Evolutionary conservation across 345 rosid genomes (phyloP).

Genomic region (Eucalyptus polybractea): DNA sequence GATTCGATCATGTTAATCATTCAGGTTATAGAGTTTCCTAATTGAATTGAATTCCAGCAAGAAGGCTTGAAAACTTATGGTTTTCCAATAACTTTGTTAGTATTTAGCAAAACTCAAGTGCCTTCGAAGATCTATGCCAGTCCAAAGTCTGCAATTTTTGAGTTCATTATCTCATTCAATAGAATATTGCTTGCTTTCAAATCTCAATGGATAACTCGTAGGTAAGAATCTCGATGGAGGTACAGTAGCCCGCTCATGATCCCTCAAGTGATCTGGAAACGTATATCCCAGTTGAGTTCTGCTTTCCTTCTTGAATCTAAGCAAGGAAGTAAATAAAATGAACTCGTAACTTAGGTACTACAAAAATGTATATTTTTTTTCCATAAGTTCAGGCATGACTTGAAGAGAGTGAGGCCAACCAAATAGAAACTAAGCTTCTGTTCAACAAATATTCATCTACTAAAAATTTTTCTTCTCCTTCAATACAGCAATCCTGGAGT

Average conservation of each 20-base stretch:
- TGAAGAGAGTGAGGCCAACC: background rate
- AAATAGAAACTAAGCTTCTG: background rate
- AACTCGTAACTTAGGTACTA: background rate
- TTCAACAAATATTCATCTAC: slow-evolving; percentile 19
- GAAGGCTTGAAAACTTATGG: background rate
- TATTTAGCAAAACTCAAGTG: background rate
- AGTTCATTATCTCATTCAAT: slow-evolving; percentile 12
- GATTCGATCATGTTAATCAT: background rate
- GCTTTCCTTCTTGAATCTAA: slow-evolving; percentile 2
- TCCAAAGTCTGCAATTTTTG: slow-evolving; percentile 22
- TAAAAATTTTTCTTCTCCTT: slow-evolving; percentile 37
- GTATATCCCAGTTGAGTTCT: slow-evolving; percentile 5
- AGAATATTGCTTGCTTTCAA: slow-evolving; percentile 10
- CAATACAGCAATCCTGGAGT: slow-evolving; percentile 40
- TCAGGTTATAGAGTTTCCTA: background rate
- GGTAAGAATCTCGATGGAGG: slow-evolving; percentile 14
- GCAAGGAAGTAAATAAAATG: background rate
- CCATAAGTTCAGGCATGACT: background rate
- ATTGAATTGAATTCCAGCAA: background rate
- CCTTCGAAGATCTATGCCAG: slow-evolving; percentile 5
- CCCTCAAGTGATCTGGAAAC: slow-evolving; percentile 8
- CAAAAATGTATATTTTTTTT: background rate
- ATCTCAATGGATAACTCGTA: slow-evolving; percentile 18
- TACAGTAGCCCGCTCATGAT: slow-evolving; percentile 11
- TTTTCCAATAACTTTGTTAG: slow-evolving; percentile 8